Conservation (phyloP, 2,329 filamentous ascomycete species). For the Paecilomyces variotii region DNA sequence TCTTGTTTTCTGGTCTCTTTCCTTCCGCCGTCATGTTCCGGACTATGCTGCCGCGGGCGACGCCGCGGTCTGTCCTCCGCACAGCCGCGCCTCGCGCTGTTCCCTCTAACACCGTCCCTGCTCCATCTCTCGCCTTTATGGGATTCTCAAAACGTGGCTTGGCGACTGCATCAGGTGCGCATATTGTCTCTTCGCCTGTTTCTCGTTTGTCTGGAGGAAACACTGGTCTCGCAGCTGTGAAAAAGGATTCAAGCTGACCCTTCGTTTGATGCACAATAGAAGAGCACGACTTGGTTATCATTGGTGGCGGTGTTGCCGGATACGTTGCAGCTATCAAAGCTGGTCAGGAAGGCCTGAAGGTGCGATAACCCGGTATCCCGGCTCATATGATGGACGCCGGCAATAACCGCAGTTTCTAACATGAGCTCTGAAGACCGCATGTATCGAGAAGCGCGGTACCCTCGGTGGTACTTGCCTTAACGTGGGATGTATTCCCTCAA, state of each 20-base stretch:
- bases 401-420: slow-evolving; percentile 7
- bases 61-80: slow-evolving; percentile 37
- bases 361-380: slow-evolving; percentile 32
- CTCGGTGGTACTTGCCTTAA: slow-evolving; percentile 97
- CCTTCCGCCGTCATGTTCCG: slow-evolving; percentile 42
- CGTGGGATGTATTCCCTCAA: slow-evolving; percentile 98
- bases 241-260: slow-evolving; percentile 13
- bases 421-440: slow-evolving; percentile 60
- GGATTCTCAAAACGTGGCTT: slow-evolving; percentile 48
- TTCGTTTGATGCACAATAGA: slow-evolving; percentile 43
- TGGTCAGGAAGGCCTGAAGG: slow-evolving; percentile 93
- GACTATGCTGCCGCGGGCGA: slow-evolving; percentile 42
- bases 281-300: slow-evolving; percentile 95
- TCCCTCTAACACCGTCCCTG: slow-evolving; percentile 29
- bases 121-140: slow-evolving; percentile 39
- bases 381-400: not conserved
- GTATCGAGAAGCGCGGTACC: slow-evolving; percentile 94
- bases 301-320: slow-evolving; percentile 94
- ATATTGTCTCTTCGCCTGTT: not conserved
- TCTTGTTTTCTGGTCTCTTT: slow-evolving; percentile 18
- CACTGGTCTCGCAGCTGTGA: not conserved
- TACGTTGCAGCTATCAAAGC: slow-evolving; percentile 99
- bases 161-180: slow-evolving; percentile 44
- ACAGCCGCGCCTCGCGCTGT: slow-evolving; percentile 26
- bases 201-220: slow-evolving; percentile 1